phyloP scores from a whole-genome alignment of 2,329 filamentous ascomycete species.

The Keithomyces neogunnii region DNA sequence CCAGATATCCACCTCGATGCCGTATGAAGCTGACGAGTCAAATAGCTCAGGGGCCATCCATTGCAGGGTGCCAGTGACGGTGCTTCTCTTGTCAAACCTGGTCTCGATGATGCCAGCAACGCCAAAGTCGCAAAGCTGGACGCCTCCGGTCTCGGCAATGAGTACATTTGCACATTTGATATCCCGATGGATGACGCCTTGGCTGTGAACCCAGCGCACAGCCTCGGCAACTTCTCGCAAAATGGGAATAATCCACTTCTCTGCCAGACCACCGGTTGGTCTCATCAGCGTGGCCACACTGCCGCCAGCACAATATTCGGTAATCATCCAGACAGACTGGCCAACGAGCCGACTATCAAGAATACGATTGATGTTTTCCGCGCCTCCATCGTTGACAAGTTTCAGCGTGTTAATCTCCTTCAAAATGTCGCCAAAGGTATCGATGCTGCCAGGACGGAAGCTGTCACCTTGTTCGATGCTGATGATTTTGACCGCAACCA shows the following conservation, averaged over 20 bases:
- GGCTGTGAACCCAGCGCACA: constrained; percentile 56
- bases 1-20: constrained; percentile 76
- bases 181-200: constrained; percentile 61
- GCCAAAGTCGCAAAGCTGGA: constrained; percentile 44
- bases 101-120: constrained; percentile 71
- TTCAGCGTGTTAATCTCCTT: constrained; percentile 59
- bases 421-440: constrained; percentile 54
- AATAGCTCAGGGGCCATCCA: constrained; percentile 83
- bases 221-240: constrained; percentile 56
- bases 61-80: constrained; percentile 72
- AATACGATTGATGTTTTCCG: constrained; percentile 70
- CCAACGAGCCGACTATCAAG: constrained; percentile 70
- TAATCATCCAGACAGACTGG: constrained; percentile 77
- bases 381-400: constrained; percentile 62
- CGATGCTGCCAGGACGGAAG: constrained; percentile 49
- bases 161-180: constrained; percentile 73
- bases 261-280: constrained; percentile 56
- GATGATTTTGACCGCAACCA: constrained; percentile 68
- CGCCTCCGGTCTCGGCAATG: constrained; percentile 65
- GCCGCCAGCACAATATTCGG: constrained; percentile 75
- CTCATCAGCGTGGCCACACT: constrained; percentile 67
- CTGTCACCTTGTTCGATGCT: constrained; percentile 66
- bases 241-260: constrained; percentile 63
- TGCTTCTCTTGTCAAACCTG: constrained; percentile 67
- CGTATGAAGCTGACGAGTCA: constrained; percentile 54